Percentiles rank a stretch among this genome's conserved stretches.
Evolutionary conservation across 345 rosid genomes (phyloP).

Genomic region (Syzygium jambos): DNA sequence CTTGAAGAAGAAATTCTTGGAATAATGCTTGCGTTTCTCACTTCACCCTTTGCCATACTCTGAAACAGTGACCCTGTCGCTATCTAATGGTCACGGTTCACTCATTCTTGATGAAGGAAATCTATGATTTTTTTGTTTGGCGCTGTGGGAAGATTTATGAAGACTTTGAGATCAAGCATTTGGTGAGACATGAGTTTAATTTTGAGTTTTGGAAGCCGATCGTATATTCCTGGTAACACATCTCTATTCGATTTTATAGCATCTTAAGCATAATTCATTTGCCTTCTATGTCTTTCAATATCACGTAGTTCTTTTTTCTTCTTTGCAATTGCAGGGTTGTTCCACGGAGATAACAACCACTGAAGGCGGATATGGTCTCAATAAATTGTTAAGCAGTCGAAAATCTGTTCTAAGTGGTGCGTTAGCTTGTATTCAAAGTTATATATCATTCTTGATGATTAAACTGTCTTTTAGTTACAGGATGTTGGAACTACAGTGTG

Average conservation of each 20-base stretch:
- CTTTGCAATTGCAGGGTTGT: slow-evolving; percentile 55
- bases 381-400: slow-evolving; percentile 62
- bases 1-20: no score
- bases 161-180: no score
- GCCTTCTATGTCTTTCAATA: background rate
- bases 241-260: background rate
- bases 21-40: no score
- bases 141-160: no score
- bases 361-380: slow-evolving; percentile 91
- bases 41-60: no score
- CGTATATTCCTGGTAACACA: background rate
- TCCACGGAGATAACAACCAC: slow-evolving; percentile 93
- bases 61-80: no score
- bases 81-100: no score
- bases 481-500: background rate
- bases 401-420: slow-evolving; percentile 71
- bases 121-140: no score
- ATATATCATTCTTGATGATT: background rate
- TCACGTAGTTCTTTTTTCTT: background rate
- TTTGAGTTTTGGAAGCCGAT: no score
- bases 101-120: no score
- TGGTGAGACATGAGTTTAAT: no score
- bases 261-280: background rate
- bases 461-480: background rate
- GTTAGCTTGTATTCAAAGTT: background rate